Conservation (phyloP, 495 filamentous ascomycete species). For the Penicillium bovifimosum region DNA sequence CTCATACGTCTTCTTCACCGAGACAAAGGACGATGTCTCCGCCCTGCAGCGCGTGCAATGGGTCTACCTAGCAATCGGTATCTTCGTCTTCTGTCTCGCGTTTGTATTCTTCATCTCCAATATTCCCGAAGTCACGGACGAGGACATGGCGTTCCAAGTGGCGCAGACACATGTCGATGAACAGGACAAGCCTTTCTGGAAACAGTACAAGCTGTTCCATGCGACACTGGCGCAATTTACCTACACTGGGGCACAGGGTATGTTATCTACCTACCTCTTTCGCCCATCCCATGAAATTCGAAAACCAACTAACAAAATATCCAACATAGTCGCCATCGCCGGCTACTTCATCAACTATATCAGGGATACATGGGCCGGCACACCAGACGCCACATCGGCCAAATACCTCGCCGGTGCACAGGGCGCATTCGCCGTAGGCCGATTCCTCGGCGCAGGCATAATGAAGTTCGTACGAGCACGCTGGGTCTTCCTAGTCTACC, state of each 20-base stretch:
- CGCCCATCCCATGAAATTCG: not conserved
- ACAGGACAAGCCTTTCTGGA: conserved; percentile 40
- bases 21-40: conserved; percentile 43
- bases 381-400: conserved; percentile 38
- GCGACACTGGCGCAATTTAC: conserved; percentile 66
- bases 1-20: conserved; percentile 61
- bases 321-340: conserved; percentile 51
- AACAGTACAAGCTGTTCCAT: conserved; percentile 52
- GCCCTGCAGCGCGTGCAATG: conserved; percentile 61
- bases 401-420: conserved; percentile 52
- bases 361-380: conserved; percentile 35
- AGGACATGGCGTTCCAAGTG: conserved; percentile 52
- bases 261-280: not conserved
- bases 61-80: conserved; percentile 67
- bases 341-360: conserved; percentile 61
- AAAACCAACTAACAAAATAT: not conserved
- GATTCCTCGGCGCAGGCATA: conserved; percentile 45
- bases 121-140: conserved; percentile 53
- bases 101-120: conserved; percentile 39
- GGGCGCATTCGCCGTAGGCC: conserved; percentile 51
- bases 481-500: conserved; percentile 44
- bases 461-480: conserved; percentile 51
- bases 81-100: conserved; percentile 62
- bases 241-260: conserved; percentile 64
- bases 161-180: conserved; percentile 39